Percentiles rank a stretch among this genome's conserved stretches.
phyloP scores from a whole-genome alignment of 495 filamentous ascomycete genomes.

The Hypoxylon fuscum region DNA sequence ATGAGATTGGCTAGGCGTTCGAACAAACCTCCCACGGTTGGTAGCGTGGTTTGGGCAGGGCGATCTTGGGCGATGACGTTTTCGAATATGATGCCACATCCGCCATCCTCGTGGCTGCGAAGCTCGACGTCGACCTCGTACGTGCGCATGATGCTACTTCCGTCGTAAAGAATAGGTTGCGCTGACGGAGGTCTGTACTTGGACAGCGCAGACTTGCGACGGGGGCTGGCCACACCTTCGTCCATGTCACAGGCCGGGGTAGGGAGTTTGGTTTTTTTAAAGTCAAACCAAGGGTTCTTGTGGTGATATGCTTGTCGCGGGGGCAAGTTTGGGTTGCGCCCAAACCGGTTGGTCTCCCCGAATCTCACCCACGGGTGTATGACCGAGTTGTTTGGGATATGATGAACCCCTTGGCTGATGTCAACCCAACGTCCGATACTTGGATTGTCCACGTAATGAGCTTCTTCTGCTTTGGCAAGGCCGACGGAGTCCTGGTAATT shows the following conservation, averaged over 20 bases:
- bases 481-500: slow-evolving; percentile 47
- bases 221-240: too few species aligned
- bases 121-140: slow-evolving; percentile 68
- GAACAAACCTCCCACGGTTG: slow-evolving; percentile 50
- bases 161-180: slow-evolving; percentile 14
- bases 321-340: too few species aligned
- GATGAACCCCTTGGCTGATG: slow-evolving; percentile 26
- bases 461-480: slow-evolving; percentile 35
- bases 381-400: slow-evolving; percentile 36
- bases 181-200: background rate
- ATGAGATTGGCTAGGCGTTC: slow-evolving; percentile 81
- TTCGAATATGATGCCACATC: slow-evolving; percentile 53
- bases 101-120: slow-evolving; percentile 53
- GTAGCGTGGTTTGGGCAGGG: slow-evolving; percentile 54
- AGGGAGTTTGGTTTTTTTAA: too few species aligned
- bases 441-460: slow-evolving; percentile 7
- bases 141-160: slow-evolving; percentile 64
- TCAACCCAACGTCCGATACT: slow-evolving; percentile 34
- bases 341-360: slow-evolving; percentile 22
- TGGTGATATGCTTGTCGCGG: too few species aligned
- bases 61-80: slow-evolving; percentile 55
- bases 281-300: too few species aligned
- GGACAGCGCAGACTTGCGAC: background rate
- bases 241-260: too few species aligned
- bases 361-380: slow-evolving; percentile 37